These are phyloP conservation scores for Gracilaria domingensis DNA, from an alignment of 23 red algal species.

Conservation along the genomic window DNA sequence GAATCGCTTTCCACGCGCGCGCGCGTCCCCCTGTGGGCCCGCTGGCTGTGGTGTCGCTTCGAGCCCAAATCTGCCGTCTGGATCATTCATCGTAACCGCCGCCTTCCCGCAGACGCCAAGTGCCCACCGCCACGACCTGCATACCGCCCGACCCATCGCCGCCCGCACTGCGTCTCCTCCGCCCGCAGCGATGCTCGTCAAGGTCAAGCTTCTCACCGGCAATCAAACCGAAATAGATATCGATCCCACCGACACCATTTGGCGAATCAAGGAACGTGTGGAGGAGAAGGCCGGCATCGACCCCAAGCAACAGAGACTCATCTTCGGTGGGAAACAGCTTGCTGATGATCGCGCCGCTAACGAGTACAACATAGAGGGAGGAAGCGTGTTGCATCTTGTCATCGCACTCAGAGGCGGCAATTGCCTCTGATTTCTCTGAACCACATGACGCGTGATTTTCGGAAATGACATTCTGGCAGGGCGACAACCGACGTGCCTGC, in stretches of 20 bases:
- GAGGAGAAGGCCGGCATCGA: constrained; percentile 99
- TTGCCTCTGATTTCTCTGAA: neutral
- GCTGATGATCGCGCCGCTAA: constrained; percentile 89
- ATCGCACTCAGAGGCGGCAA: constrained; percentile 89
- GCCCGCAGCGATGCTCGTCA: constrained; percentile 85
- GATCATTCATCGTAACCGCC: too few species aligned
- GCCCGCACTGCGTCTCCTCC: neutral
- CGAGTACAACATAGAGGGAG: constrained; percentile 98
- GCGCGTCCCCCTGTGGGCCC: too few species aligned
- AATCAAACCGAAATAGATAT: constrained; percentile 98
- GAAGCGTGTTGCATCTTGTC: constrained; percentile 97
- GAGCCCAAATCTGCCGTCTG: too few species aligned
- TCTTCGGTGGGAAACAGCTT: constrained; percentile 94
- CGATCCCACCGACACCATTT: constrained; percentile 92
- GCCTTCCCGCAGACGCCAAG: too few species aligned
- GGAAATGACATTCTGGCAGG: neutral
- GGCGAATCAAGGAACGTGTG: constrained; percentile 95
- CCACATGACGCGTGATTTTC: neutral
- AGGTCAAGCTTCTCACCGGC: constrained; percentile 97
- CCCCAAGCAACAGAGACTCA: constrained; percentile 96
- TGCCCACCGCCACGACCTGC: too few species aligned
- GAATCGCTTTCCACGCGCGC: constrained; percentile 4
- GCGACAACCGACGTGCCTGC: too few species aligned
- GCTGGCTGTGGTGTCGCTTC: too few species aligned
- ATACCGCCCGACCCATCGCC: neutral